A percentile compares a stretch with the other conserved stretches of the same genome.
Evolutionary conservation across 129 eudicot species (phyloP).

Genomic region (Artemisia annua): DNA sequence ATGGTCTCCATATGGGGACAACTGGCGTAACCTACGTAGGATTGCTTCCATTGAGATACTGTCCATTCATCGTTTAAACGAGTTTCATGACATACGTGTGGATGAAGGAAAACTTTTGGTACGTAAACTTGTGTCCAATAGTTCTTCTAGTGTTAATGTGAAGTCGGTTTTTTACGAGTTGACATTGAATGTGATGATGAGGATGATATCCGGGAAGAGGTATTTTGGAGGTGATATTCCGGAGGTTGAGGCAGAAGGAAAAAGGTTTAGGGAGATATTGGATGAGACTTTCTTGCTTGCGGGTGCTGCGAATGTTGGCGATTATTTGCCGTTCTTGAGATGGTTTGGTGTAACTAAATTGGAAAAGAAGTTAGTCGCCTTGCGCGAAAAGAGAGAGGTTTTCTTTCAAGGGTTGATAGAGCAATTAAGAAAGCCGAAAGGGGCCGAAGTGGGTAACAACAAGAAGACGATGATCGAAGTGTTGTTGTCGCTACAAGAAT

Average conservation of each 20-base stretch:
- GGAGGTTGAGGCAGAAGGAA: slow-evolving; percentile 25
- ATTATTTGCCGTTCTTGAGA: slow-evolving; percentile 41
- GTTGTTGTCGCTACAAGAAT: slow-evolving; percentile 31
- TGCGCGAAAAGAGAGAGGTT: slow-evolving; percentile 33
- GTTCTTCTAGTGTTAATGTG: slow-evolving; percentile 27
- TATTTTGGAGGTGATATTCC: slow-evolving; percentile 30
- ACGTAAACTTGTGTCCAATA: neutral
- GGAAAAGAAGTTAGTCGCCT: slow-evolving; percentile 33
- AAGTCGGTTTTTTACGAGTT: slow-evolving; percentile 27
- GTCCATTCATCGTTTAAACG: slow-evolving; percentile 39
- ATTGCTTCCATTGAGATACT: slow-evolving; percentile 45
- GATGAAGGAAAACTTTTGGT: slow-evolving; percentile 26
- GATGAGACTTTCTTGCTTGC: slow-evolving; percentile 12
- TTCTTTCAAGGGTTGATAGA: slow-evolving; percentile 44
- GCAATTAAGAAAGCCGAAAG: slow-evolving; percentile 10
- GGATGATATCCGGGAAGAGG: slow-evolving; percentile 36
- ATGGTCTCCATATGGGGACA: slow-evolving; percentile 36
- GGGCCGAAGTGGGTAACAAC: neutral
- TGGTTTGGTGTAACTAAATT: slow-evolving; percentile 28
- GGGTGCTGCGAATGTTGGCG: slow-evolving; percentile 25
- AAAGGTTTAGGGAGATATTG: slow-evolving; percentile 27
- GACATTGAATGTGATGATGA: slow-evolving; percentile 39
- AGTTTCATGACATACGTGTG: slow-evolving; percentile 29
- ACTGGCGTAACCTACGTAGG: slow-evolving; percentile 51
- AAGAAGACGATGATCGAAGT: slow-evolving; percentile 35